Conservation (phyloP, 1,139 yeast species). For the Kodamaea ohmeri region DNA sequence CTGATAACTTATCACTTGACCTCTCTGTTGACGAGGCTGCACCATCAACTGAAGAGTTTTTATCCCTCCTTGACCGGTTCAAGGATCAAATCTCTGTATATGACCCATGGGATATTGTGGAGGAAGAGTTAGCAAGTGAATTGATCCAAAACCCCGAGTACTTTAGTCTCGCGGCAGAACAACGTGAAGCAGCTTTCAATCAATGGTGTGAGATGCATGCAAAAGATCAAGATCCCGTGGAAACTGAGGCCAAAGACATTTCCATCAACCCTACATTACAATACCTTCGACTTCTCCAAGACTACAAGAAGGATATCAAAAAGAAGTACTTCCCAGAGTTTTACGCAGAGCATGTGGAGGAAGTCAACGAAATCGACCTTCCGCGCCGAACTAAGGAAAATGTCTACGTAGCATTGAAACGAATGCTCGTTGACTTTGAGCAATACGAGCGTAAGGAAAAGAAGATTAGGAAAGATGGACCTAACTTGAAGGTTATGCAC, state of each 20-base stretch:
- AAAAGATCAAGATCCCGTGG: not conserved
- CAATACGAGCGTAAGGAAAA: constrained; percentile 25
- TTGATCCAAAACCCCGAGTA: constrained; percentile 32
- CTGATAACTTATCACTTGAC: no score
- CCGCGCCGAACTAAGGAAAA: constrained; percentile 21
- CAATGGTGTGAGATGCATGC: constrained; percentile 11
- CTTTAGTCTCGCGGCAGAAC: constrained; percentile 13
- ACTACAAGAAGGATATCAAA: constrained; percentile 30
- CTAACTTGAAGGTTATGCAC: constrained; percentile 31
- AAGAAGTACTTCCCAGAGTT: constrained; percentile 29
- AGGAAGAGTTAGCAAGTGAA: constrained; percentile 34
- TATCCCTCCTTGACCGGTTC: constrained; percentile 23
- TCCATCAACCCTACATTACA: constrained; percentile 20
- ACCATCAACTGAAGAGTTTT: constrained; percentile 1
- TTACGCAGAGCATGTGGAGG: constrained; percentile 18
- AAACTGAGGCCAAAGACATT: not conserved
- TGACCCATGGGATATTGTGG: constrained; percentile 41
- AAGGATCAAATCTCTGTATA: constrained; percentile 28
- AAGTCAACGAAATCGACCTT: constrained; percentile 17
- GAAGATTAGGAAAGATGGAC: constrained; percentile 16
- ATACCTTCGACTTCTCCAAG: constrained; percentile 29
- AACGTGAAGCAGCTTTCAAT: constrained; percentile 8
- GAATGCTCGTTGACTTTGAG: constrained; percentile 27
- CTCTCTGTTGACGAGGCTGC: constrained; percentile 1
- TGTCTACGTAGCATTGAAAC: constrained; percentile 24